Conservation (phyloP, 2,329 filamentous ascomycete genomes). For the Aspergillus thermomutatus region DNA sequence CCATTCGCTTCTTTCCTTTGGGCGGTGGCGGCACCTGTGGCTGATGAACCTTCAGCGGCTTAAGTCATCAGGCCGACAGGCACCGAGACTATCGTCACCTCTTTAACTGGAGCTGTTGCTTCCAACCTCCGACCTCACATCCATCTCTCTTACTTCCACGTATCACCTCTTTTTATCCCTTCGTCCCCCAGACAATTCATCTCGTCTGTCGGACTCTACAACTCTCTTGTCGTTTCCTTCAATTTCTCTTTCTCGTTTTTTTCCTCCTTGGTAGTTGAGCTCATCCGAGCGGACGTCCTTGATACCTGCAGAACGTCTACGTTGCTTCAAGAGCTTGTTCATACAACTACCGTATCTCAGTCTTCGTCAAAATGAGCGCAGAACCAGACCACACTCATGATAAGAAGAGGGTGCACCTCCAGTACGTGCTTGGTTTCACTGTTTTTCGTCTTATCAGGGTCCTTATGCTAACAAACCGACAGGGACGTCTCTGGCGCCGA, state of each 20-base stretch:
- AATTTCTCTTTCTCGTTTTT: conserved; percentile 5
- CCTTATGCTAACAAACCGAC: conserved; percentile 39
- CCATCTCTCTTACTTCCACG: conserved; percentile 12
- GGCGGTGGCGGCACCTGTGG: conserved; percentile 24
- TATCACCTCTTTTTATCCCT: conserved; percentile 3
- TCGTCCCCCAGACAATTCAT: conserved; percentile 12
- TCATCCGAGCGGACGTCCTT: conserved; percentile 15
- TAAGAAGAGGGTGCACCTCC: conserved; percentile 80
- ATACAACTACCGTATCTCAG: conserved; percentile 17
- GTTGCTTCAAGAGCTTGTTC: conserved; percentile 27
- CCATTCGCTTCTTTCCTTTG: conserved; percentile 36
- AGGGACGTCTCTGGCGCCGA: conserved; percentile 90
- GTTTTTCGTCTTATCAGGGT: conserved; percentile 11
- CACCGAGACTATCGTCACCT: conserved; percentile 34
- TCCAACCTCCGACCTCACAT: conserved; percentile 26
- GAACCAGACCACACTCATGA: conserved; percentile 61
- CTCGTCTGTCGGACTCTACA: conserved; percentile 12
- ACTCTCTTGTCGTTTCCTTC: conserved; percentile 6
- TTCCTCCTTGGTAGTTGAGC: conserved; percentile 10
- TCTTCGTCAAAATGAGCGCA: conserved; percentile 62
- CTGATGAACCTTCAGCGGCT: conserved; percentile 18
- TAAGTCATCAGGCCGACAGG: conserved; percentile 28
- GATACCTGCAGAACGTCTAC: conserved; percentile 16
- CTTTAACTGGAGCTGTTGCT: conserved; percentile 33
- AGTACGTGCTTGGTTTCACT: conserved; percentile 54